Evolutionary conservation across 805 yeast genomes (phyloP).

Genomic region (Starmerella etchellsii): DNA sequence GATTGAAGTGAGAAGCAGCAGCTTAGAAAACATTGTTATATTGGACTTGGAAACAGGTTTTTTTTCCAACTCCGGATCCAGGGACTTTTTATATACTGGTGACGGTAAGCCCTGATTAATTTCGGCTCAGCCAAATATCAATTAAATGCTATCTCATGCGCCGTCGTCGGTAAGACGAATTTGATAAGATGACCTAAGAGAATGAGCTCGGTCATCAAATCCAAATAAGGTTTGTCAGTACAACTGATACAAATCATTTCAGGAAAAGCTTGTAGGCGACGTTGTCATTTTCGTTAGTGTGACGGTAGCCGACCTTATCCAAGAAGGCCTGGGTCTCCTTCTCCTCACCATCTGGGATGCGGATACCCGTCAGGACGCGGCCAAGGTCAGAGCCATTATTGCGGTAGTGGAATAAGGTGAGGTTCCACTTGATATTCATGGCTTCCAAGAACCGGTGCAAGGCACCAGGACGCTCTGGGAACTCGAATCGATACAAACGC

Average conservation of each 20-base stretch:
- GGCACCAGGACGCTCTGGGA: conserved; percentile 97
- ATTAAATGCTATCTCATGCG: no score
- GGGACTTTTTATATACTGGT: no score
- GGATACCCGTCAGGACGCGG: conserved; percentile 79
- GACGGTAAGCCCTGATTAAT: no score
- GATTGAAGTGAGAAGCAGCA: conserved; percentile 6
- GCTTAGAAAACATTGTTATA: conserved; percentile 7
- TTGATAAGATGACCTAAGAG: no score
- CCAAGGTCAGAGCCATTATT: conserved; percentile 95
- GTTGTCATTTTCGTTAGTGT: conserved; percentile 71
- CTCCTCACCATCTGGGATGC: conserved; percentile 61
- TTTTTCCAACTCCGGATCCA: no score
- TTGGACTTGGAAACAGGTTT: background rate
- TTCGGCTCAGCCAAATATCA: no score
- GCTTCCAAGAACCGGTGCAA: conserved; percentile 63
- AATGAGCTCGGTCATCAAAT: no score
- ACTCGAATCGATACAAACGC: conserved; percentile 70
- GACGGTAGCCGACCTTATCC: conserved; percentile 59
- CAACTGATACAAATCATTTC: no score
- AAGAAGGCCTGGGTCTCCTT: conserved; percentile 56
- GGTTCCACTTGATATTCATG: conserved; percentile 72
- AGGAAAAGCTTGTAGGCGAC: conserved; percentile 73
- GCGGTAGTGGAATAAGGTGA: conserved; percentile 90
- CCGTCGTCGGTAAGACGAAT: no score
- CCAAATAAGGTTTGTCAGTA: no score